A percentile compares a stretch with the other conserved stretches of the same genome.
phyloP scores from a whole-genome alignment of 441 rosid genomes.

The Macaranga tanarius region DNA sequence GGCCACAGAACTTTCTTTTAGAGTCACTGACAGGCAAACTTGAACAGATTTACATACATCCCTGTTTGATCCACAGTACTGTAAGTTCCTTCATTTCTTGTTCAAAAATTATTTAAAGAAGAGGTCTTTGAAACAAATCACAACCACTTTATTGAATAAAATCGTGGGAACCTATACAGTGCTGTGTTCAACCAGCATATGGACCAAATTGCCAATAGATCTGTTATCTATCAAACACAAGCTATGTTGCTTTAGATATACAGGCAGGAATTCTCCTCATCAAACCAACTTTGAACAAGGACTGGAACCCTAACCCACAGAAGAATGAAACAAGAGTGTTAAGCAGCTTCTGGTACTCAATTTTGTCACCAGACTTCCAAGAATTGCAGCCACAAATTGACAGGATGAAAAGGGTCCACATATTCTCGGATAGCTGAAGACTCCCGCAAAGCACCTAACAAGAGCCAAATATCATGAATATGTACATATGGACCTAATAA shows the following conservation, averaged over 20 bases:
- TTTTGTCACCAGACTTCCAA: constrained; percentile 15
- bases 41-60: no score
- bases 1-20: no score
- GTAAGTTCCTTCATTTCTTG: background rate
- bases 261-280: constrained; percentile 8
- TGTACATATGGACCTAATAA: background rate
- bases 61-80: background rate
- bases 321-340: background rate
- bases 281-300: constrained; percentile 18
- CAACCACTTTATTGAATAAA: constrained; percentile 5
- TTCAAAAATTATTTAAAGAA: background rate
- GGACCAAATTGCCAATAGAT: constrained; percentile 7
- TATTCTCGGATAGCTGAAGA: background rate
- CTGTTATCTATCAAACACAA: constrained; percentile 15
- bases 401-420: background rate
- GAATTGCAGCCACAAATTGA: constrained; percentile 29
- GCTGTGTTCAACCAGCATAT: background rate
- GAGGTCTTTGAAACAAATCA: background rate
- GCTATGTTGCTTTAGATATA: constrained; percentile 14
- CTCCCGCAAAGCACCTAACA: background rate
- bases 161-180: background rate
- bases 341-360: background rate
- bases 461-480: background rate
- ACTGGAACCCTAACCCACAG: constrained; percentile 8
- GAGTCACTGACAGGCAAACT: no score